Evolutionary conservation across 305 asterid genomes (phyloP).

Genomic region (Rubia peregrina): DNA sequence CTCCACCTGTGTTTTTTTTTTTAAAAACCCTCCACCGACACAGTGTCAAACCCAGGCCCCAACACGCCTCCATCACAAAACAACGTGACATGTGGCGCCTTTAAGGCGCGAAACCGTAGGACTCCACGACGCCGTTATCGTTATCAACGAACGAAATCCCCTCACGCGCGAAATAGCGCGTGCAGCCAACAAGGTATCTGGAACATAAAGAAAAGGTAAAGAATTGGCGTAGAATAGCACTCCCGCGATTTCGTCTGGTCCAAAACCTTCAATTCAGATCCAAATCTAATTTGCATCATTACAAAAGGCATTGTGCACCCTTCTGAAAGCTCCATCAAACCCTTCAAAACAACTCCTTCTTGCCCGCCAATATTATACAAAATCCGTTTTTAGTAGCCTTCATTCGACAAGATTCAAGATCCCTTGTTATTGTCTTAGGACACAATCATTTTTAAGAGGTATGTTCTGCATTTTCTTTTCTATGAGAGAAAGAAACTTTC

Average conservation of each 20-base stretch:
- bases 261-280: slow-evolving; percentile 5
- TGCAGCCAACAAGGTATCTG: slow-evolving; percentile 3
- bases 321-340: slow-evolving; percentile 34
- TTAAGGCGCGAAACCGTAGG: background rate
- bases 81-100: background rate
- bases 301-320: slow-evolving; percentile 16
- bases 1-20: no score
- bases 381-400: background rate
- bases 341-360: slow-evolving; percentile 27
- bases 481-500: slow-evolving; percentile 3
- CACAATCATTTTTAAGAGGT: slow-evolving; percentile 25
- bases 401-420: background rate
- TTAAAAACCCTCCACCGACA: slow-evolving; percentile 4
- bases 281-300: slow-evolving; percentile 9
- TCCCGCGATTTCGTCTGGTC: background rate
- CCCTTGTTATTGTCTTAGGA: slow-evolving; percentile 6
- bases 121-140: background rate
- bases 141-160: background rate
- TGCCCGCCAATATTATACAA: slow-evolving; percentile 25
- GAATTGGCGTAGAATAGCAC: slow-evolving; percentile 1
- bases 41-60: background rate
- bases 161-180: slow-evolving; percentile 31
- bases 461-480: slow-evolving; percentile 14
- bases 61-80: background rate
- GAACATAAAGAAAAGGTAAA: background rate